Evolutionary conservation across 208 protist genomes (phyloP), one percentile per base, ranked within the genome.

Genomic region (Kentomonas sorsogonicus): DNA sequence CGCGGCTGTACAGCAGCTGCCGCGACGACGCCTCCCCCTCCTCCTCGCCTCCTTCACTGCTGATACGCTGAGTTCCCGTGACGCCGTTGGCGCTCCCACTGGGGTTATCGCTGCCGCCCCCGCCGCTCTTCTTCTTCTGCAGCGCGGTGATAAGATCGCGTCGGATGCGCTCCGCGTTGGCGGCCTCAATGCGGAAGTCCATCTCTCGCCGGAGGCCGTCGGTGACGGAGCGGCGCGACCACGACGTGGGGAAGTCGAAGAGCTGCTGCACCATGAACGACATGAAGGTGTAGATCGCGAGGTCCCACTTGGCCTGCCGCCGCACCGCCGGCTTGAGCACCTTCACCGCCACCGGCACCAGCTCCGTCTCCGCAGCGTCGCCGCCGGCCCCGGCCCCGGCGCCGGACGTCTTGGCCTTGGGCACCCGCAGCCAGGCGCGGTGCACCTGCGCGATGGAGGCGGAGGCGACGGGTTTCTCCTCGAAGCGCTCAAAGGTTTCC

Each of bases 361-460:
- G 33, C 22, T 23, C 67, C 55, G 30, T 23, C 38, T 15, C 29
- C 7, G 38, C 23, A n/a, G 16, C 6, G 26, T n/a, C n/a, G n/a
- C n/a, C n/a, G n/a, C n/a, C n/a, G n/a, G n/a, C n/a, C n/a, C n/a
- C n/a, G n/a, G n/a, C n/a, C n/a, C n/a, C n/a, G n/a, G n/a, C n/a
- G n/a, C n/a, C n/a, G n/a, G n/a, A n/a, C n/a, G n/a, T n/a, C n/a
- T n/a, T n/a, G n/a, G n/a, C n/a, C n/a, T n/a, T n/a, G n/a, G 7
- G 41, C 3, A 59, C 59, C 1, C 69, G 67, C 33, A 96, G 46
- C 63, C 72, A 62, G 23, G 87, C 89, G 3, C 69, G 67, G 60
- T 96, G 88, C 20, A 97, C 93, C 74, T 98, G 96, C 27, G 97
- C 97, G 30, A 98, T 84, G 18, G 94, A 98, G 0, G 96, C 97